These are phyloP conservation scores for Mycena floridula DNA, from an alignment of 768 basidiomycete species.

Conservation along the genomic window DNA sequence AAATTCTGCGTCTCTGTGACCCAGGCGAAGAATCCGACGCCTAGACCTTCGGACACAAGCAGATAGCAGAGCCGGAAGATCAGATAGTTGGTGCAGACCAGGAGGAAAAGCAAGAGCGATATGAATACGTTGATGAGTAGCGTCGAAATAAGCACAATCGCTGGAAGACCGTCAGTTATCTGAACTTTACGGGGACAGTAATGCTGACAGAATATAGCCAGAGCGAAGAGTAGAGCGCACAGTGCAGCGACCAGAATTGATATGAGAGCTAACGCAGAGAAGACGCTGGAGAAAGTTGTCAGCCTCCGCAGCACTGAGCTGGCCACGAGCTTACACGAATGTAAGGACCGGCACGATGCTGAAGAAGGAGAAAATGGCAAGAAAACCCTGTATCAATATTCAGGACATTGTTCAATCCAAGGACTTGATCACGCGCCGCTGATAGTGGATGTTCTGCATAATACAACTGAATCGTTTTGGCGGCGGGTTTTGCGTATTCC, in stretches of 20 bases:
- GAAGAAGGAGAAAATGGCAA: slow-evolving; percentile 19
- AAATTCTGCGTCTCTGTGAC: slow-evolving; percentile 17
- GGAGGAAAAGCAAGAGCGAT: slow-evolving; percentile 15
- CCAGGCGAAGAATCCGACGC: slow-evolving; percentile 22
- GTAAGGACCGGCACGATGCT: slow-evolving; percentile 21
- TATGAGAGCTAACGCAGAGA: too few species aligned
- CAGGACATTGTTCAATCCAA: too few species aligned
- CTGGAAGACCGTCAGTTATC: neutral
- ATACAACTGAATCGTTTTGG: too few species aligned
- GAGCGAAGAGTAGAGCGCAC: too few species aligned
- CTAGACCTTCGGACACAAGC: slow-evolving; percentile 17
- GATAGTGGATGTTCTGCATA: too few species aligned
- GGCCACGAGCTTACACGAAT: slow-evolving; percentile 21
- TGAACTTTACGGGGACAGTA: neutral
- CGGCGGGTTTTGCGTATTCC: too few species aligned
- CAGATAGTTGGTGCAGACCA: too few species aligned
- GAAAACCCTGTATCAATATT: slow-evolving; percentile 17
- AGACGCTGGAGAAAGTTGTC: too few species aligned
- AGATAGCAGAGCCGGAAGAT: slow-evolving; percentile 18
- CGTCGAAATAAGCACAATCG: slow-evolving; percentile 15
- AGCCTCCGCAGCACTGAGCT: too few species aligned
- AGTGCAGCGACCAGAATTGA: too few species aligned
- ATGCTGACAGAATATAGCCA: too few species aligned
- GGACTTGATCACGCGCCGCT: too few species aligned
- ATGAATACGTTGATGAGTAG: slow-evolving; percentile 21